Base-by-base conservation (phyloP, 75 land plant genomes). In the Pinus taeda region DNA sequence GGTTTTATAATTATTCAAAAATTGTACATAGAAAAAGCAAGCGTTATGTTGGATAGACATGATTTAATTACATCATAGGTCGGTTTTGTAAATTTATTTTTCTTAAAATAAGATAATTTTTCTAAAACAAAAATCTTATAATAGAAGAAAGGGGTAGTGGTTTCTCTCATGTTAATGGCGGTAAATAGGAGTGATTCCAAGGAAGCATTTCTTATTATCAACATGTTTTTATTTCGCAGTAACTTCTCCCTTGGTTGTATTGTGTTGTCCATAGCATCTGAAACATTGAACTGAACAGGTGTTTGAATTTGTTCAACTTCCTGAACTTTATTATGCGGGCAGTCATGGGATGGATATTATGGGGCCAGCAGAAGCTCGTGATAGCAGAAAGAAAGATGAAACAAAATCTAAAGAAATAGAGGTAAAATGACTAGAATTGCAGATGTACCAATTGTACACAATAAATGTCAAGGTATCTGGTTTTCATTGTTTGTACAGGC, bases 271-370 rank as follows among this genome's bases (percentile, higher is more conserved):
- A 22, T 70, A 6, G 57, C 60, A 33, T 60, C 5, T 74, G 53
- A 55, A 37, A 39, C 6, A 61, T 75, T 20, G 29, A 69, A 73
- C 29, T 69, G 49, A 18, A 53, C 88, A 96, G 99, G 97, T 94
- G 42, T 94, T 69, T 87, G 91, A 94, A 33, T 90, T 96, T 83
- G 99, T 94, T 58, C 92, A 88, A 74, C 78, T 96, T 76, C 81
- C 89, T 15, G 98, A 96, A 74, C 93, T 96, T 24, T 96, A 92
- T 74, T 96, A 96, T 82, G 99, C 97, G 58, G 99, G 99, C 26
- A 96, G 99, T 83, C 99, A 96, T 87, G 99, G 99, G 33, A 96
- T 96, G 99, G 99, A 96, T 81, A 96, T 96, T 12, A 88, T 90
- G 90, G 84, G 95, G 20, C 99, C 99, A 59, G 84, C 85, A 17